These are phyloP conservation scores for Amauroascus niger DNA, from an alignment of 2,329 filamentous ascomycete species.

Conservation along the genomic window DNA sequence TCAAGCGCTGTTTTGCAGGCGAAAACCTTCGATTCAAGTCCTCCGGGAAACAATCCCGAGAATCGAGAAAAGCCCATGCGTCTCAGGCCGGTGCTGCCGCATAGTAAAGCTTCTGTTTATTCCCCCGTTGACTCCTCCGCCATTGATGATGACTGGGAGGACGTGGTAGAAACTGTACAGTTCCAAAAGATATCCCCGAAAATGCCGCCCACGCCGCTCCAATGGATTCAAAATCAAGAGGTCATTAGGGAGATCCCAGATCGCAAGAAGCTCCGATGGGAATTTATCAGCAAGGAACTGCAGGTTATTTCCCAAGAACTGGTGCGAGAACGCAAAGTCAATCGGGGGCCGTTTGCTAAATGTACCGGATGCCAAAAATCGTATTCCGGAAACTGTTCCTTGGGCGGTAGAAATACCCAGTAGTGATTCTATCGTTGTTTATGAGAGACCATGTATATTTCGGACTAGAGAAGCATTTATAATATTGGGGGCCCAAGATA, in stretches of 20 bases:
- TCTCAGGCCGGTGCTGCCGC: neutral
- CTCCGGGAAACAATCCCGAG: neutral
- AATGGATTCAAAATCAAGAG: constrained; percentile 4
- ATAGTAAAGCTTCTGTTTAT: constrained; percentile 4
- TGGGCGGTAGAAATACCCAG: neutral
- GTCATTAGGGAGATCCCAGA: constrained; percentile 1
- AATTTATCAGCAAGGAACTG: constrained; percentile 5
- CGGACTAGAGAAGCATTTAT: neutral
- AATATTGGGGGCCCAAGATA: no score
- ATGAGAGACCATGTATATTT: neutral
- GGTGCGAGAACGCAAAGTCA: constrained; percentile 6
- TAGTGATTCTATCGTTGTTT: neutral
- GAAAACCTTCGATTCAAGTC: no score
- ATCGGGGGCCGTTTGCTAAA: constrained; percentile 3
- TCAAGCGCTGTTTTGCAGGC: no score
- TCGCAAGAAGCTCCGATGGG: neutral
- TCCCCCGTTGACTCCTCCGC: constrained; percentile 1
- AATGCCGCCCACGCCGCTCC: neutral
- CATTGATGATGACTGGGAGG: constrained; percentile 7
- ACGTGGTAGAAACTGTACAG: constrained; percentile 2
- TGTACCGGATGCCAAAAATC: neutral
- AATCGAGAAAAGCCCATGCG: neutral
- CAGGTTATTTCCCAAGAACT: neutral
- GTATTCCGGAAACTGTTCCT: neutral
- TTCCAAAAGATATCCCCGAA: constrained; percentile 3